phyloP scores from a whole-genome alignment of 2,329 filamentous ascomycete species.

The Neophaeococcomyces mojaviensis region DNA sequence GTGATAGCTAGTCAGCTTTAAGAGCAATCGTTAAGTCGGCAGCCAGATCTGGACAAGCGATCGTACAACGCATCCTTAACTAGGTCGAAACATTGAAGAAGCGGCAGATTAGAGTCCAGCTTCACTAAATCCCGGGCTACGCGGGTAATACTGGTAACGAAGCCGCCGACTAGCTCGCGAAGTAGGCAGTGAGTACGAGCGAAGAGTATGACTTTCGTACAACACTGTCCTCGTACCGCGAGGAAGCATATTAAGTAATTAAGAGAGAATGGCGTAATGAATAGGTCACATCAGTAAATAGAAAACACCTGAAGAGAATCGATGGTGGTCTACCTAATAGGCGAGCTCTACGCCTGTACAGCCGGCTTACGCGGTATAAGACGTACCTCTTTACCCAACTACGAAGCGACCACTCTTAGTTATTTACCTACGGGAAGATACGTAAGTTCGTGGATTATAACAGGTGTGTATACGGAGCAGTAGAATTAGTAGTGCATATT shows the following conservation, averaged over 20 bases:
- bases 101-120: conserved; percentile 3
- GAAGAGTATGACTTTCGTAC: conserved; percentile 4
- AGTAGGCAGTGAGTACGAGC: conserved; percentile 7
- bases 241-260: conserved; percentile 1
- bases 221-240: conserved; percentile 4
- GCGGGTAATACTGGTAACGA: conserved; percentile 9
- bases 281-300: conserved; percentile 4
- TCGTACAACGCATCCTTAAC: conserved; percentile 7
- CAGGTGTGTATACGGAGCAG: conserved; percentile 18
- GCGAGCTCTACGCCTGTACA: conserved; percentile 13
- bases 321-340: conserved; percentile 9
- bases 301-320: conserved; percentile 10
- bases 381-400: conserved; percentile 21
- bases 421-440: conserved; percentile 15
- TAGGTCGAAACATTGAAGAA: conserved; percentile 1
- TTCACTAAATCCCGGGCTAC: conserved; percentile 11
- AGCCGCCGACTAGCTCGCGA: conserved; percentile 11
- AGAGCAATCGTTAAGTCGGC: conserved; percentile 9
- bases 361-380: conserved; percentile 14
- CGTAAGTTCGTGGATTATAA: conserved; percentile 9
- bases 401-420: conserved; percentile 20
- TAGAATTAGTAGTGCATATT: conserved; percentile 20
- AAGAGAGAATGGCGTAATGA: conserved; percentile 10
- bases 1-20: conserved; percentile 12
- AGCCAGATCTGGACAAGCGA: conserved; percentile 9